Conservation (phyloP, 306 rosid genomes). For the Acacia acuminata region DNA sequence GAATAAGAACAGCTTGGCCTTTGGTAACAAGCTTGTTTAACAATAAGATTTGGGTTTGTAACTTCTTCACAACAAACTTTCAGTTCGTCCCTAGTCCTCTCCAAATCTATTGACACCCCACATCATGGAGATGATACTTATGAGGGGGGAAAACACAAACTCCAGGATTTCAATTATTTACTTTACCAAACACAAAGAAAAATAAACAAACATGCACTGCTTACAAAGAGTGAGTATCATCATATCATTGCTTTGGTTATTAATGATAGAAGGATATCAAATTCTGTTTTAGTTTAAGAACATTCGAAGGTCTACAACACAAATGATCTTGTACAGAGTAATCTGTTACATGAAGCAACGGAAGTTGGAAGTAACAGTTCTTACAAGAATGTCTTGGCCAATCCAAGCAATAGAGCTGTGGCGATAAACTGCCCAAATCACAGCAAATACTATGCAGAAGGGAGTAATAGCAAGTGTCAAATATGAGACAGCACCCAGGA, state of each 20-base stretch:
- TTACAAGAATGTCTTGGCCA: slow-evolving; percentile 97
- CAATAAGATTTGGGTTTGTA: not conserved
- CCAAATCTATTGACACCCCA: slow-evolving; percentile 5
- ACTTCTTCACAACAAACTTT: slow-evolving; percentile 2
- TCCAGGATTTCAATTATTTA: not conserved
- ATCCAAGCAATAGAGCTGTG: slow-evolving; percentile 76
- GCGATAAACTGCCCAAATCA: slow-evolving; percentile 83
- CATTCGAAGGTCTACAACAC: slow-evolving; percentile 5
- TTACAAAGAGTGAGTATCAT: slow-evolving; percentile 2
- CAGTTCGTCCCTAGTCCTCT: not conserved
- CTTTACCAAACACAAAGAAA: not conserved
- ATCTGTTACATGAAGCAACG: slow-evolving; percentile 8
- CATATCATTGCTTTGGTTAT: not conserved
- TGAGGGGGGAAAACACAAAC: not conserved
- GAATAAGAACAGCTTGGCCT: slow-evolving; percentile 11
- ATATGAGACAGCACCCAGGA: slow-evolving; percentile 88
- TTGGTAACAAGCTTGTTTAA: not conserved
- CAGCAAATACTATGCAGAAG: slow-evolving; percentile 85
- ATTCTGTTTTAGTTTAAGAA: slow-evolving; percentile 15
- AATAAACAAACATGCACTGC: slow-evolving; percentile 3
- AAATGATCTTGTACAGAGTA: not conserved
- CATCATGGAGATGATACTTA: slow-evolving; percentile 6
- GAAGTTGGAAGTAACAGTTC: slow-evolving; percentile 35
- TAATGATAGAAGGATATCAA: slow-evolving; percentile 6
- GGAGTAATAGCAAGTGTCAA: slow-evolving; percentile 89